phyloP scores from a whole-genome alignment of 2,329 filamentous ascomycete species.

The Pyrenochaeta sp. region DNA sequence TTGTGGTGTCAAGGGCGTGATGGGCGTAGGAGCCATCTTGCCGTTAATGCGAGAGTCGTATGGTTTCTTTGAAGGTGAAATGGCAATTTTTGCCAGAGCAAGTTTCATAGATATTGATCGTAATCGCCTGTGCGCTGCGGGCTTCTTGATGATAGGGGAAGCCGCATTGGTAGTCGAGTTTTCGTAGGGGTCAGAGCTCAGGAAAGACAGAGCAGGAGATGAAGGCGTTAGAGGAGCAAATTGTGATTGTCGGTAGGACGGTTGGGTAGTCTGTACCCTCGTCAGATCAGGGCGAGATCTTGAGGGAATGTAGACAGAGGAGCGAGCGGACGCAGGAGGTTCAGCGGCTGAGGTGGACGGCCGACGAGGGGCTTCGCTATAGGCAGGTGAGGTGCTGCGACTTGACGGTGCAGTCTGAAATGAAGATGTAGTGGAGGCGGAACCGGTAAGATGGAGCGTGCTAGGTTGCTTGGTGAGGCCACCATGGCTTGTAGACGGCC shows the following conservation, averaged over 20 bases:
- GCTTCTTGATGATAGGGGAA: slow-evolving; percentile 46
- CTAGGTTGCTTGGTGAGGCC: slow-evolving; percentile 30
- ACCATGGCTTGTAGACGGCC: slow-evolving; percentile 42
- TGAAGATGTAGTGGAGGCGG: slow-evolving; percentile 33
- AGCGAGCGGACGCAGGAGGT: slow-evolving; percentile 26
- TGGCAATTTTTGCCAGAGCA: slow-evolving; percentile 49
- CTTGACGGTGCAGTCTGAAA: slow-evolving; percentile 32
- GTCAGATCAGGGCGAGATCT: slow-evolving; percentile 25
- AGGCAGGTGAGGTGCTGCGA: slow-evolving; percentile 36
- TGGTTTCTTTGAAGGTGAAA: slow-evolving; percentile 44
- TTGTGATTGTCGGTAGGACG: slow-evolving; percentile 31
- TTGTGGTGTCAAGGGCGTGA: slow-evolving; percentile 44
- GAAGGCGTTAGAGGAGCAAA: slow-evolving; percentile 38
- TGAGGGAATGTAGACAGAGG: slow-evolving; percentile 39
- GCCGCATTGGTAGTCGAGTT: slow-evolving; percentile 37
- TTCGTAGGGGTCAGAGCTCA: slow-evolving; percentile 50
- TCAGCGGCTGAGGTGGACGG: slow-evolving; percentile 32
- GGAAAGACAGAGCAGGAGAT: slow-evolving; percentile 47
- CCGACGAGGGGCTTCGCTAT: slow-evolving; percentile 26
- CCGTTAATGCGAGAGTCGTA: slow-evolving; percentile 39
- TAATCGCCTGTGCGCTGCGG: slow-evolving; percentile 46
- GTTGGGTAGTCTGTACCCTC: slow-evolving; percentile 23
- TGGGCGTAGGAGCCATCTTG: slow-evolving; percentile 34
- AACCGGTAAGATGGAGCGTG: slow-evolving; percentile 29
- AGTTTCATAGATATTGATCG: slow-evolving; percentile 50